Evolutionary conservation across 208 protist genomes (phyloP).

Genomic region (Leishmania tarentolae): DNA sequence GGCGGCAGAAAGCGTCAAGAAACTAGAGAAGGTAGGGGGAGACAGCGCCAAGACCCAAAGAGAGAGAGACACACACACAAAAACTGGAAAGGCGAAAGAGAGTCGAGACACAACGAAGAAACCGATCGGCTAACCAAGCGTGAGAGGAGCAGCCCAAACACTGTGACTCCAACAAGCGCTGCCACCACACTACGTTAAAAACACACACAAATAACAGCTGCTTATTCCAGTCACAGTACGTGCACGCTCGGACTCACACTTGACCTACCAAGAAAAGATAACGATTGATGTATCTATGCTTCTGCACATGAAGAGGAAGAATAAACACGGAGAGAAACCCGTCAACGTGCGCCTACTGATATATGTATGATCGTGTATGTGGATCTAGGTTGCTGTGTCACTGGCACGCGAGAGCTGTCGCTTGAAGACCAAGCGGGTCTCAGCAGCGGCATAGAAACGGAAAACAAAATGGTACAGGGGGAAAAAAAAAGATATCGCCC

Average conservation of each 20-base stretch:
- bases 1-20: neutral
- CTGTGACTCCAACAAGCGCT: neutral
- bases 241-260: neutral
- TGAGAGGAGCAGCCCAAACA: neutral
- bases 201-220: neutral
- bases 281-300: constrained; percentile 1
- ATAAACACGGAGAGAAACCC: neutral
- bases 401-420: neutral
- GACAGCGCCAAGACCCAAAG: too few relatives aligned
- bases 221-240: neutral
- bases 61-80: neutral
- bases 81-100: neutral
- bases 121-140: neutral
- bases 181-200: neutral
- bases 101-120: neutral
- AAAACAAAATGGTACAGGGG: neutral
- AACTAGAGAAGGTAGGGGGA: too few relatives aligned
- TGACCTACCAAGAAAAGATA: neutral
- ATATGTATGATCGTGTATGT: neutral
- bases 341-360: neutral
- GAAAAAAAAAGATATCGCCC: neutral
- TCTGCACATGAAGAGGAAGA: neutral
- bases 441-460: neutral
- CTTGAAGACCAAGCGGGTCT: neutral
- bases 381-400: neutral